These are phyloP conservation scores for Curvularia hawaiiensis DNA, from an alignment of 2,329 filamentous ascomycete genomes.

Conservation along the genomic window DNA sequence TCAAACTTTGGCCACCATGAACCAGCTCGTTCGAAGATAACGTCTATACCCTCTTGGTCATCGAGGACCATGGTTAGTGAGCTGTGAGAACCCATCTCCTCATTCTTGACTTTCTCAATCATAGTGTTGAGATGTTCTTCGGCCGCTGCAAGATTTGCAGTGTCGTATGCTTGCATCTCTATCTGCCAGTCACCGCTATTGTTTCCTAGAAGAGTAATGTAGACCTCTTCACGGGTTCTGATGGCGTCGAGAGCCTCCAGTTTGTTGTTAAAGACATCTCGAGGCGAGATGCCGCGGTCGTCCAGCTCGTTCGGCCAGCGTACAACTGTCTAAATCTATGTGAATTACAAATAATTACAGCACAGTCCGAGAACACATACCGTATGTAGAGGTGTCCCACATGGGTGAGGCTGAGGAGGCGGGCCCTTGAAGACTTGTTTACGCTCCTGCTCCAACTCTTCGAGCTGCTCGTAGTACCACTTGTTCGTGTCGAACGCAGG, in stretches of 20 bases:
- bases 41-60: constrained; percentile 28
- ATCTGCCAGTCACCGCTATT: constrained; percentile 18
- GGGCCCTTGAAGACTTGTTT: constrained; percentile 30
- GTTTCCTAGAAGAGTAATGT: constrained; percentile 26
- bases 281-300: constrained; percentile 23
- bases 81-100: constrained; percentile 14
- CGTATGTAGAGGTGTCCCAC: constrained; percentile 10
- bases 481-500: constrained; percentile 28
- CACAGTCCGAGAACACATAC: constrained; percentile 9
- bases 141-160: constrained; percentile 24
- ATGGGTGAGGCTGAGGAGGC: constrained; percentile 16
- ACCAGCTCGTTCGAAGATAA: constrained; percentile 23
- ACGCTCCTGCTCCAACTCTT: constrained; percentile 20
- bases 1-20: constrained; percentile 35
- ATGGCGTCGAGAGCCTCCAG: constrained; percentile 37
- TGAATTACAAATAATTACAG: not conserved
- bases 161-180: constrained; percentile 25
- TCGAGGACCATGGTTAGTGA: constrained; percentile 36
- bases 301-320: constrained; percentile 33
- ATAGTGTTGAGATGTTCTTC: constrained; percentile 27
- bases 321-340: not conserved
- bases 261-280: constrained; percentile 34
- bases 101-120: constrained; percentile 26
- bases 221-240: constrained; percentile 35
- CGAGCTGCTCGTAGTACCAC: constrained; percentile 32